These are phyloP conservation scores for Tolypocladium album DNA, from an alignment of 2,329 filamentous ascomycete genomes.

Conservation along the genomic window DNA sequence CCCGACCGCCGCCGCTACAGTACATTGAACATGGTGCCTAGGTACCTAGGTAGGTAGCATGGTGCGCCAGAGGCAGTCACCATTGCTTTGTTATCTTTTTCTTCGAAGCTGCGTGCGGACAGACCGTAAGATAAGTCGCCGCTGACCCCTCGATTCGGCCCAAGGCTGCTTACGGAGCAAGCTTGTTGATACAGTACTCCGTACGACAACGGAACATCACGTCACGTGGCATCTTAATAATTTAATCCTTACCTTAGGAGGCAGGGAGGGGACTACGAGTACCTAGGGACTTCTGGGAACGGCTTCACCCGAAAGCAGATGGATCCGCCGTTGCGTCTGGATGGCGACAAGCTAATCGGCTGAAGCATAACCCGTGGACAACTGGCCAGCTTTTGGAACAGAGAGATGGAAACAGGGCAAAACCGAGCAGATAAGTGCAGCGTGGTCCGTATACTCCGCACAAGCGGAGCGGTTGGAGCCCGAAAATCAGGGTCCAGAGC, in stretches of 20 bases:
- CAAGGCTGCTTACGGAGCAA: background rate
- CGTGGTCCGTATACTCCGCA: too few relatives aligned
- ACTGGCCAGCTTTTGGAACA: background rate
- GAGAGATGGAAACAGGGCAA: too few relatives aligned
- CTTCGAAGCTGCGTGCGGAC: background rate
- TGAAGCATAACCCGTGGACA: background rate
- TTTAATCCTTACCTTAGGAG: background rate
- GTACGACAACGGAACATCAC: too few relatives aligned
- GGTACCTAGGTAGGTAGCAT: too few relatives aligned
- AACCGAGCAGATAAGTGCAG: too few relatives aligned
- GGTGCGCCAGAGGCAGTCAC: too few relatives aligned
- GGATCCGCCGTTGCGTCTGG: background rate
- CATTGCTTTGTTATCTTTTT: background rate
- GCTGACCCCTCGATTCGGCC: background rate
- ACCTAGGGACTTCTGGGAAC: conserved; percentile 9
- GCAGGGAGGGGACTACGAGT: too few relatives aligned
- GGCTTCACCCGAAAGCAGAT: background rate
- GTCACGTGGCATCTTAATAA: background rate
- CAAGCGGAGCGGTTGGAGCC: background rate
- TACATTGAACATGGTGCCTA: too few relatives aligned
- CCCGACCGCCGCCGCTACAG: too few relatives aligned
- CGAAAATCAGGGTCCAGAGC: background rate
- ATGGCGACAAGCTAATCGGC: background rate
- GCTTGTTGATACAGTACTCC: too few relatives aligned
- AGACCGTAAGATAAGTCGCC: background rate